phyloP scores from a whole-genome alignment of 805 yeast genomes.

The Hanseniaspora nectarophila region DNA sequence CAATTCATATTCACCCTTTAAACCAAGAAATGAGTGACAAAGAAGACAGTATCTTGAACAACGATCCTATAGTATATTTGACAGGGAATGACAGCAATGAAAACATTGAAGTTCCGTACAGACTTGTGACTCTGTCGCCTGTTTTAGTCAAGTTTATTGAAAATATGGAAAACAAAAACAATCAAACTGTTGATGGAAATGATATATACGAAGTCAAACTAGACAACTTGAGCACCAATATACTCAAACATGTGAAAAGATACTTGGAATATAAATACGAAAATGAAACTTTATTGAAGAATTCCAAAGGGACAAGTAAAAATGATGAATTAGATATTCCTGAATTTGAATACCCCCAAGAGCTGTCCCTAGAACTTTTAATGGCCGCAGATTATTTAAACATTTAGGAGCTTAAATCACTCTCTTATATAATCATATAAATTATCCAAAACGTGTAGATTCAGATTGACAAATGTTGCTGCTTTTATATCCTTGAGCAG shows the following conservation, averaged over 20 bases:
- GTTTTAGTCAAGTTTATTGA: slow-evolving; percentile 12
- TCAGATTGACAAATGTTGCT: slow-evolving; percentile 1
- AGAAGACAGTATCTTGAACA: neutral
- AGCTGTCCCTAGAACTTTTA: slow-evolving; percentile 77
- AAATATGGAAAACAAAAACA: neutral
- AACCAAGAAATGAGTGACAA: neutral
- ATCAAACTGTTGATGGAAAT: neutral
- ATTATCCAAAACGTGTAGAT: slow-evolving; percentile 3
- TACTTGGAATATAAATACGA: slow-evolving; percentile 66
- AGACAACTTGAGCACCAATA: slow-evolving; percentile 37
- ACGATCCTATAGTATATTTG: slow-evolving; percentile 31
- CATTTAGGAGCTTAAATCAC: slow-evolving; percentile 16
- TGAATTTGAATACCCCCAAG: slow-evolving; percentile 85
- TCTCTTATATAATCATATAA: slow-evolving; percentile 2
- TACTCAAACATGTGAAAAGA: slow-evolving; percentile 71
- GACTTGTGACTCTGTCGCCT: slow-evolving; percentile 45
- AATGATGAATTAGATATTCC: slow-evolving; percentile 46
- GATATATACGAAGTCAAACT: slow-evolving; percentile 32
- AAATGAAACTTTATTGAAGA: slow-evolving; percentile 28
- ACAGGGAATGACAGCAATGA: slow-evolving; percentile 61
- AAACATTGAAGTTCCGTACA: slow-evolving; percentile 60
- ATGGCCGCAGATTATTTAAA: slow-evolving; percentile 76
- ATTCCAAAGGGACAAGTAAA: slow-evolving; percentile 34
- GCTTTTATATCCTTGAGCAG: neutral
- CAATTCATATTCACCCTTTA: too few species aligned